Base-by-base conservation (phyloP, 2,329 filamentous ascomycete species). In the Talaromyces sp. region DNA sequence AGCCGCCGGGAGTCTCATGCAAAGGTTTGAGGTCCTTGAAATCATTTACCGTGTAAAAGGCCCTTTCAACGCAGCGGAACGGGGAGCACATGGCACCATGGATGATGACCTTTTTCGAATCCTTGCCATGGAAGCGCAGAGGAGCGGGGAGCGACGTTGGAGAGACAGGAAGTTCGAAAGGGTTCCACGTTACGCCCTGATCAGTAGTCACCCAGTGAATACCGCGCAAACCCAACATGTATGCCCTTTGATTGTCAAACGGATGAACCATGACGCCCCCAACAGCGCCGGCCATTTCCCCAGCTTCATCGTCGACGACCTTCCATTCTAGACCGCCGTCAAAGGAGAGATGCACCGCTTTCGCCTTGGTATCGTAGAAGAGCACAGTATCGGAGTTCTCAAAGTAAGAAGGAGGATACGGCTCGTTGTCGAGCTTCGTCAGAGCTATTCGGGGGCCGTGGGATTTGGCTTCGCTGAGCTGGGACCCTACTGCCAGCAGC, bases 81-180 rank as follows among this genome's bases (percentile, higher is more conserved):
- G 83, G 80, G 19, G 82, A 76, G 71, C 89, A 92, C 63, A 86
- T 80, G 80, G 88, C 85, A 70, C 87, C 86, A 72, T 92, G 88
- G 77, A 94, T 91, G 63, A 99, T 84, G 64, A 97, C 89, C 76
- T 90, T 91, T 69, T 93, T 85, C 24, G 88, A 85, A 73, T 99
- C 91, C 65, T 78, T 81, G 58, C 91, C 91, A 75, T 97, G 91
- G 77, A 96, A 99, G 66, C 80, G 81, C 65, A 97, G 80, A 29
- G 19, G 14, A 11, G 17, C 11, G 24, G 10, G 7, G 38, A 85
- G 75, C 68, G 64, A 66, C 62, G 81, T 77, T 66, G 82, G 65
- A 80, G 74, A 71, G 80, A 86, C 54, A 84, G 84, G 66, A 78
- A 88, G 87, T 60, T 84, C 76, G 76, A 97, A 97, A 58, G 82